Base-by-base conservation (phyloP, 495 filamentous ascomycete genomes). In the Podospora conica region DNA sequence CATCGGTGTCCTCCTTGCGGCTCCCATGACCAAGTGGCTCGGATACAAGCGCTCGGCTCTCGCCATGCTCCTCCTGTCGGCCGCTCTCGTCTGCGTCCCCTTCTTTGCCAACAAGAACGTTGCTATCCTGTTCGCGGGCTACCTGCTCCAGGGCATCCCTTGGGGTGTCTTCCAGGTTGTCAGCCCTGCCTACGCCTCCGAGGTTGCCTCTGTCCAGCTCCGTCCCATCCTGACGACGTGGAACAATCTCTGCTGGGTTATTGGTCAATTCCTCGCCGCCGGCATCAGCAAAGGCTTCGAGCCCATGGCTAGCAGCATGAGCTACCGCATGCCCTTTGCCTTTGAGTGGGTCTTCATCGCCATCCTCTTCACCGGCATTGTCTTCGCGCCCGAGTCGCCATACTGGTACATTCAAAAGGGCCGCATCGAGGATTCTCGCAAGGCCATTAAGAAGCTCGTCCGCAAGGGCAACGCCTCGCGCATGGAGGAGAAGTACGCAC, bases 391-490 rank as follows among this genome's bases (percentile, higher is more conserved):
- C 0, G 90, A 93, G 73, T 89, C 86, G 0, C 90, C 90, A 0
- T 92, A 89, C 85, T 92, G 89, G 90, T 80, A 90, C 33, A 83
- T 92, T 40, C 83, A 88, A 9, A 83, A 85, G 59, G 81, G 81
- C 15, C 75, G 80, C 12, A 78, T 79, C 28, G 84, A 85, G 61
- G 75, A 79, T 10, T 78, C 77, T 9, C 68, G 70, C 58, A 63
- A 58, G 23, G 77, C 85, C 8, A 75, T 90, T 54, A 79, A 80
- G 22, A 84, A 88, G 31, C 78, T 92, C 55, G 86, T 76, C 33
- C 77, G 80, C 18, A 62, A 60, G 5, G 79, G 84, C 18, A 70
- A 75, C 0, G 74, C 79, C 6, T 83, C 86, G 67, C 79, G 87
- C 63, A 73, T 82, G 18, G 80, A 86, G 64, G 83, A 87, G 68